Evolutionary conservation across 495 filamentous ascomycete genomes (phyloP).

Genomic region (Ramalina peruviana): DNA sequence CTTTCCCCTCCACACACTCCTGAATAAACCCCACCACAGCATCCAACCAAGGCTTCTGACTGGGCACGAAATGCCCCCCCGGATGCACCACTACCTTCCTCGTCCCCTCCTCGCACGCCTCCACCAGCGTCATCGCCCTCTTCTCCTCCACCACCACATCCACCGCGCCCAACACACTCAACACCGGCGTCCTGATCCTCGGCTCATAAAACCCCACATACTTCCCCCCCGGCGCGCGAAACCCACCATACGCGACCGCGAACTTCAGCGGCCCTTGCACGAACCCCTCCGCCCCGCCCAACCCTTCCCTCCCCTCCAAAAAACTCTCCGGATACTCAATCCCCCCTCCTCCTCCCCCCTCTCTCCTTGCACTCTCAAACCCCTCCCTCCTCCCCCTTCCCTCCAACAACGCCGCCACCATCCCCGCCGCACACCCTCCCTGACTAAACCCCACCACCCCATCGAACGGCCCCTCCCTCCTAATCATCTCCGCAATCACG

Average conservation of each 20-base stretch:
- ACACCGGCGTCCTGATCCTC: slow-evolving; percentile 55
- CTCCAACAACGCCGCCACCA: slow-evolving; percentile 60
- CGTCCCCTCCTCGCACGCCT: slow-evolving; percentile 47
- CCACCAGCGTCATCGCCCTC: slow-evolving; percentile 49
- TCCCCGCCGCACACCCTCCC: slow-evolving; percentile 48
- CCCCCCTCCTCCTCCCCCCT: slow-evolving; percentile 15
- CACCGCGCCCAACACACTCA: slow-evolving; percentile 72
- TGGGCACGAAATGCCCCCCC: slow-evolving; percentile 85
- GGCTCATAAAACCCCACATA: slow-evolving; percentile 67
- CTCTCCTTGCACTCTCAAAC: slow-evolving; percentile 23
- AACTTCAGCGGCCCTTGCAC: slow-evolving; percentile 56
- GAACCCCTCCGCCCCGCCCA: slow-evolving; percentile 26
- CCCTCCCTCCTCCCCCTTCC: slow-evolving; percentile 25
- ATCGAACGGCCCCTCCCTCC: slow-evolving; percentile 48
- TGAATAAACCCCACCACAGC: slow-evolving; percentile 61
- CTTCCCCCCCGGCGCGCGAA: slow-evolving; percentile 45
- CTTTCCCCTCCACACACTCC: slow-evolving; percentile 37
- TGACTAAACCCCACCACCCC: slow-evolving; percentile 68
- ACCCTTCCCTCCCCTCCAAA: slow-evolving; percentile 1
- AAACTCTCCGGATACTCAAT: slow-evolving; percentile 39
- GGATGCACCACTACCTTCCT: slow-evolving; percentile 67
- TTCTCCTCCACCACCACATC: slow-evolving; percentile 81
- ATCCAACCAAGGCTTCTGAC: slow-evolving; percentile 63
- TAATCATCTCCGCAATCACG: slow-evolving; percentile 42
- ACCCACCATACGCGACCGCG: slow-evolving; percentile 66